These are phyloP conservation scores for Hordeum vulgare DNA, from an alignment of 176 grass and related monocot genomes.

Conservation along the genomic window DNA sequence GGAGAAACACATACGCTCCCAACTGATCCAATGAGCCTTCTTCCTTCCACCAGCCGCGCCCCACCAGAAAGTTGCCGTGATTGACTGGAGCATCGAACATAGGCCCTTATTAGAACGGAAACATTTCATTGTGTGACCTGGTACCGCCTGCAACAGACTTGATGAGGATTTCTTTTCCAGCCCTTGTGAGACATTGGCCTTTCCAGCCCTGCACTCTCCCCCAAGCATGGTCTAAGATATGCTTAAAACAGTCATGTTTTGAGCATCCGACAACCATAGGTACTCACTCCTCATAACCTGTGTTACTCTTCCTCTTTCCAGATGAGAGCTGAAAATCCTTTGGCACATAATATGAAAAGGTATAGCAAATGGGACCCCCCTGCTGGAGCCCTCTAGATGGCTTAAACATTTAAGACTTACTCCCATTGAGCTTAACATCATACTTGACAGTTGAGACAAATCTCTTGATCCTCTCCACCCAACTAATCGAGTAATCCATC, in stretches of 20 bases:
- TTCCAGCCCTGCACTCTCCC: not conserved
- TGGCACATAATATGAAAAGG: not conserved
- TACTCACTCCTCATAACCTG: not conserved
- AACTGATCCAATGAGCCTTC: not conserved
- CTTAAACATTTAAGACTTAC: not conserved
- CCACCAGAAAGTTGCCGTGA: not conserved
- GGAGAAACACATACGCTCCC: not conserved
- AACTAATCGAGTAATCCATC: not conserved
- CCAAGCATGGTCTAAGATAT: not conserved
- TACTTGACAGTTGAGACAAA: not conserved
- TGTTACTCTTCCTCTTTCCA: not conserved
- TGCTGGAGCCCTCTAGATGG: not conserved
- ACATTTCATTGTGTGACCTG: not conserved
- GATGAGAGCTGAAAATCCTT: not conserved
- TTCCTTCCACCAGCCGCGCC: not conserved
- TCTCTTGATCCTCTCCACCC: not conserved
- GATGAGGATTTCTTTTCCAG: not conserved
- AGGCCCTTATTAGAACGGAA: not conserved
- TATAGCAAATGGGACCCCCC: not conserved
- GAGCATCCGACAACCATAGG: not conserved
- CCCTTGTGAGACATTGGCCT: too few relatives aligned
- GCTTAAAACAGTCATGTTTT: not conserved
- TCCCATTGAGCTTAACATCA: not conserved
- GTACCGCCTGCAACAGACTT: not conserved
- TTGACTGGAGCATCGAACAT: not conserved